Percentiles rank a stretch among this genome's conserved stretches.
Evolutionary conservation across 2,329 filamentous ascomycete species (phyloP).

Genomic region (Alternaria burnsii): DNA sequence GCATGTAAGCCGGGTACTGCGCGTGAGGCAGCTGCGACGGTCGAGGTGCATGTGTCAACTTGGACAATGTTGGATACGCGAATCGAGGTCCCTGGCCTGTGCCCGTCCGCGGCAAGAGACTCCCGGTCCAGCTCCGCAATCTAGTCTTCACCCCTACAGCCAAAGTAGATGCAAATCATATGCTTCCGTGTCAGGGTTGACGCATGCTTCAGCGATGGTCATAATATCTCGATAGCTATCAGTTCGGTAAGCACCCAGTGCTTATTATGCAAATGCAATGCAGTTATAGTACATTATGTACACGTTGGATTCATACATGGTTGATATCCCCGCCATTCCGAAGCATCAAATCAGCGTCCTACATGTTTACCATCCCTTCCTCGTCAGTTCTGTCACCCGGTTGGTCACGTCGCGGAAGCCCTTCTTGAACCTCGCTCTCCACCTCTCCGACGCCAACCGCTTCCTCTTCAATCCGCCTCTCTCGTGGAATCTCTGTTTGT

Average conservation of each 20-base stretch:
- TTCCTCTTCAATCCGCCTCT: conserved; percentile 79
- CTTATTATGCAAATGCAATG: conserved; percentile 9
- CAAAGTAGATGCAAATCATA: background rate
- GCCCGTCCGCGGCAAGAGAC: conserved; percentile 8
- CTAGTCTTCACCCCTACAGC: background rate
- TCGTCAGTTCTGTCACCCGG: conserved; percentile 74
- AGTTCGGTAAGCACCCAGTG: background rate
- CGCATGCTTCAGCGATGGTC: background rate
- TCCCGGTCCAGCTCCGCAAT: conserved; percentile 14
- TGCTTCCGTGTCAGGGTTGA: background rate
- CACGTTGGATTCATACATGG: conserved; percentile 2
- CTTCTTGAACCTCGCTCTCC: conserved; percentile 72
- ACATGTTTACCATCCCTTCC: conserved; percentile 76
- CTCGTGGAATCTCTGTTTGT: conserved; percentile 75
- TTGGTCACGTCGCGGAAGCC: conserved; percentile 72
- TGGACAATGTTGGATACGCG: conserved; percentile 12
- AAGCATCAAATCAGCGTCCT: background rate
- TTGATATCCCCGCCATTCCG: background rate
- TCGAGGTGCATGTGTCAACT: conserved; percentile 17
- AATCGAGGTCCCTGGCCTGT: conserved; percentile 14
- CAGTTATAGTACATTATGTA: conserved; percentile 9
- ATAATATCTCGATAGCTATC: background rate
- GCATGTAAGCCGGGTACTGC: conserved; percentile 1
- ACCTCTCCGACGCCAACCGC: conserved; percentile 73
- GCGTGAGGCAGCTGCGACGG: conserved; percentile 5